Percentiles rank a stretch among this genome's conserved stretches.
These are phyloP conservation scores for Coniferiporia sulphurascens DNA, from an alignment of 1,284 basidiomycete genomes.

Conservation along the genomic window DNA sequence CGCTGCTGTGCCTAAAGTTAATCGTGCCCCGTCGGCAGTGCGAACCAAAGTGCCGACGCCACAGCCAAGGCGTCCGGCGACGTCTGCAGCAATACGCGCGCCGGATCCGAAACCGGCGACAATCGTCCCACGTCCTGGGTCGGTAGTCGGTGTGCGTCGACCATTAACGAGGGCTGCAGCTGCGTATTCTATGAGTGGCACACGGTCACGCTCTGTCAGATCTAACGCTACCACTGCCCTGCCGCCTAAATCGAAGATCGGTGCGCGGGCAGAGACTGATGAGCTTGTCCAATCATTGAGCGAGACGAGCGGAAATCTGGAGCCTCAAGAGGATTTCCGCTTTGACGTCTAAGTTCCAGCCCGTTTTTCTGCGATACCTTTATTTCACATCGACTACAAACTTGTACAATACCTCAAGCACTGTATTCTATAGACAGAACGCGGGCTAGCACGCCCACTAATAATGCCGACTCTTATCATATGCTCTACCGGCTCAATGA, in stretches of 20 bases:
- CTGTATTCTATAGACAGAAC: too few species aligned
- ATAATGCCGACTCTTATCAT: too few species aligned
- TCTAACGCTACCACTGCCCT: background rate
- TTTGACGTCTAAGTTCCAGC: constrained; percentile 2
- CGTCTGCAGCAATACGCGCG: constrained; percentile 1
- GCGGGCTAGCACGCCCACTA: too few species aligned
- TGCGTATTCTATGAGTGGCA: background rate
- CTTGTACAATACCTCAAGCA: too few species aligned
- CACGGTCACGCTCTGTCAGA: background rate
- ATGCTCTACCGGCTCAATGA: too few species aligned
- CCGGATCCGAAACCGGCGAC: background rate
- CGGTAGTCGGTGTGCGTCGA: background rate
- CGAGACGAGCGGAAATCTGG: background rate
- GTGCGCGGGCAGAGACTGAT: background rate
- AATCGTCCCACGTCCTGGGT: constrained; percentile 7
- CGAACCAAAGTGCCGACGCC: background rate
- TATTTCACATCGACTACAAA: too few species aligned
- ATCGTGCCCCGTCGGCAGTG: background rate
- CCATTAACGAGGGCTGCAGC: background rate
- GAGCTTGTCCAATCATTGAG: background rate
- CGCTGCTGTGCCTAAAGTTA: background rate
- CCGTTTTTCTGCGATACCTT: background rate
- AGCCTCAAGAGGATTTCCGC: constrained; percentile 6
- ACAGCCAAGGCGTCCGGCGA: constrained; percentile 1
- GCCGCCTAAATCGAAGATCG: background rate